A percentile compares a stretch with the other conserved stretches of the same genome.
phyloP scores from a whole-genome alignment of 1,139 yeast genomes.

The Yamadazyma buinensis region DNA sequence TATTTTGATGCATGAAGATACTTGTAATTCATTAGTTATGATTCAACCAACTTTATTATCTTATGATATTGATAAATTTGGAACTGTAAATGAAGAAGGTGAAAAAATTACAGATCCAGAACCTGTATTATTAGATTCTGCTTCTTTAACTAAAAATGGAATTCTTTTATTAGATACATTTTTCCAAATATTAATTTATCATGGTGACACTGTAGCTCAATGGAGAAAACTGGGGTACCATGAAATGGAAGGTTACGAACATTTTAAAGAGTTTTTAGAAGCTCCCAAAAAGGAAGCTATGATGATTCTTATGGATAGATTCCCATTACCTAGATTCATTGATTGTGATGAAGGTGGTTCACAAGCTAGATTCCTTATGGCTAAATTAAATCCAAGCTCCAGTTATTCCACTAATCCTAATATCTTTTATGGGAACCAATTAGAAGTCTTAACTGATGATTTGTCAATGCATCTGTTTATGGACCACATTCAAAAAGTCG shows the following conservation, averaged over 20 bases:
- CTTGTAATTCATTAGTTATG: conserved; percentile 64
- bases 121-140: conserved; percentile 68
- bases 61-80: conserved; percentile 55
- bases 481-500: conserved; percentile 48
- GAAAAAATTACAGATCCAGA: conserved; percentile 33
- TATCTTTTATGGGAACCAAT: conserved; percentile 27
- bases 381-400: conserved; percentile 71
- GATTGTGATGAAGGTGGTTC: conserved; percentile 77
- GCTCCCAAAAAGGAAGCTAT: conserved; percentile 69
- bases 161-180: conserved; percentile 69
- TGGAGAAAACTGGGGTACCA: conserved; percentile 72
- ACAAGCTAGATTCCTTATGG: conserved; percentile 73
- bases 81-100: conserved; percentile 42
- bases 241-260: conserved; percentile 59
- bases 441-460: conserved; percentile 64
- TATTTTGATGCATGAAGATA: conserved; percentile 63
- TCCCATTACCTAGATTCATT: conserved; percentile 70
- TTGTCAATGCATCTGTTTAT: conserved; percentile 65
- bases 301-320: conserved; percentile 61
- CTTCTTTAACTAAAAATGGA: conserved; percentile 58
- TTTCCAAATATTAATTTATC: conserved; percentile 68
- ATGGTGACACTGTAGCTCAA: conserved; percentile 64
- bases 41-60: conserved; percentile 72
- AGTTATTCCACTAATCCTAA: conserved; percentile 46
- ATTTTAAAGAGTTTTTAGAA: conserved; percentile 57